Conservation (phyloP, 2,329 filamentous ascomycete species). For the Diplodia sapinea region DNA sequence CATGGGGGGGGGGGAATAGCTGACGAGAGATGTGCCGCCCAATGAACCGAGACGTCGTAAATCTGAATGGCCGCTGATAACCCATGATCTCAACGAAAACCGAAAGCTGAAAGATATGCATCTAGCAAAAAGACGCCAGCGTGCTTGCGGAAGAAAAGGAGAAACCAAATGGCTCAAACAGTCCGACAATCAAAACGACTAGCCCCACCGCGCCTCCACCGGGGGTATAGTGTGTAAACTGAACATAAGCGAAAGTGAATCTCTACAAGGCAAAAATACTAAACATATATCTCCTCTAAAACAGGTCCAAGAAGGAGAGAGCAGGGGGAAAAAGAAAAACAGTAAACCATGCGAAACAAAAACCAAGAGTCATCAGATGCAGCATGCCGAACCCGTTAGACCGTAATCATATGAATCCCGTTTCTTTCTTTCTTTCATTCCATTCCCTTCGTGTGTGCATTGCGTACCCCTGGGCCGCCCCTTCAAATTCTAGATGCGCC, state of each 20-base stretch:
- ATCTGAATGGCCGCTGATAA: no score
- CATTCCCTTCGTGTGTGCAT: background rate
- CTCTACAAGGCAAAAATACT: background rate
- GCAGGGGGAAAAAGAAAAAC: background rate
- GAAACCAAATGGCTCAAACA: background rate
- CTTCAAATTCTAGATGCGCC: background rate
- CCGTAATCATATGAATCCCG: background rate
- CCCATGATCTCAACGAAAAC: background rate
- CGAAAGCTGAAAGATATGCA: background rate
- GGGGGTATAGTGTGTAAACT: background rate
- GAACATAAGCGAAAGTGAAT: background rate
- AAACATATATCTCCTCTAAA: background rate
- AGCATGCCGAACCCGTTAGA: background rate
- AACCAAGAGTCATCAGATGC: background rate
- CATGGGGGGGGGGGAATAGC: no score
- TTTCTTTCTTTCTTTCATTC: background rate
- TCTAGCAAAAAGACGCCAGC: background rate
- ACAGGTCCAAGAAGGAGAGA: background rate
- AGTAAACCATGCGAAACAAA: background rate
- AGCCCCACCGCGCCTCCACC: background rate
- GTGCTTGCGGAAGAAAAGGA: background rate
- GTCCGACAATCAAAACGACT: background rate
- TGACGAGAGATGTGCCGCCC: background rate
- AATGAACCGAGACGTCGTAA: no score
- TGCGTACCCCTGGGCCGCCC: background rate